phyloP scores from a whole-genome alignment of 192 early-diverging fungal genomes.

The Backusella sp. region DNA sequence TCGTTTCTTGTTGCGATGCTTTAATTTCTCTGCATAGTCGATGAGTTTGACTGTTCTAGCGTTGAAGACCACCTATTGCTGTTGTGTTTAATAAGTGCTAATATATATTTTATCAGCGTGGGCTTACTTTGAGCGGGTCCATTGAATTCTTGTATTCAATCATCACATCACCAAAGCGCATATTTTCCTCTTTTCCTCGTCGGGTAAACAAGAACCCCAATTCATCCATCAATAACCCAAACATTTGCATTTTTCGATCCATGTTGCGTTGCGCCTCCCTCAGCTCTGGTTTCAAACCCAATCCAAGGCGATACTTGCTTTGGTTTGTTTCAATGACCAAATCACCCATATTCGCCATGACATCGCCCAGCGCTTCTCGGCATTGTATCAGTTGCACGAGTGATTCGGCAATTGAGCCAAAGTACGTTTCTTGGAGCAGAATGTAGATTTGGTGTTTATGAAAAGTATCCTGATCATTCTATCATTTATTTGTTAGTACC shows the following conservation, averaged over 20 bases:
- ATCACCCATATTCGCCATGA: constrained; percentile 47
- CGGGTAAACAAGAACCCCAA: constrained; percentile 43
- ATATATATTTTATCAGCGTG: background rate
- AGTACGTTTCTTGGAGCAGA: constrained; percentile 26
- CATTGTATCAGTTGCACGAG: constrained; percentile 6
- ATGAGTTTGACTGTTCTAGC: constrained; percentile 43
- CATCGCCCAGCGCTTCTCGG: constrained; percentile 38
- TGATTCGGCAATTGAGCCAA: constrained; percentile 19
- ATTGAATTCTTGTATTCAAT: constrained; percentile 47
- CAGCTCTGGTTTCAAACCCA: constrained; percentile 40
- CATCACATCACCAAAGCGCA: constrained; percentile 47
- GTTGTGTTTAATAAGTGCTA: too few relatives aligned
- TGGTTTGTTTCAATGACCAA: constrained; percentile 47
- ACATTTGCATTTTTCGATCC: constrained; percentile 48
- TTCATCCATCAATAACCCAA: constrained; percentile 51
- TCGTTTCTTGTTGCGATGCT: constrained; percentile 39
- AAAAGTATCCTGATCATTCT: constrained; percentile 27
- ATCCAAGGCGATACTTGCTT: constrained; percentile 49
- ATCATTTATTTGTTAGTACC: background rate
- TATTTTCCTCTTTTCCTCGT: constrained; percentile 44
- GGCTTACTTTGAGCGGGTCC: constrained; percentile 45
- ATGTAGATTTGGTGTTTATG: constrained; percentile 32
- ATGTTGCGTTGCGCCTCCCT: constrained; percentile 43
- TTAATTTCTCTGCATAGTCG: constrained; percentile 46
- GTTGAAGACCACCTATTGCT: constrained; percentile 44